These are phyloP conservation scores for Leccinum griseonigrum DNA, from an alignment of 1,284 basidiomycete genomes.

Conservation along the genomic window DNA sequence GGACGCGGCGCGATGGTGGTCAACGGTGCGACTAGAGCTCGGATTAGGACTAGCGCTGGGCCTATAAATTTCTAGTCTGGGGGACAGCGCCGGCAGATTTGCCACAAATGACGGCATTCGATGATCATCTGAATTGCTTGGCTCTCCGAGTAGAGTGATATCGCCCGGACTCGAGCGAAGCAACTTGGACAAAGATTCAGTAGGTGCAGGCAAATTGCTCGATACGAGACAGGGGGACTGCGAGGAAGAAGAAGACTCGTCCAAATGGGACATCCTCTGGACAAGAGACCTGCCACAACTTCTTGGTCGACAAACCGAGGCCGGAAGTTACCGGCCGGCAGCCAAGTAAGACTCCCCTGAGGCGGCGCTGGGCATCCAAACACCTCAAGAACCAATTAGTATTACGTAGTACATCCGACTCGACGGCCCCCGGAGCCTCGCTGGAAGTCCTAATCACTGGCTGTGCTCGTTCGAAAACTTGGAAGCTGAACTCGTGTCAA, in stretches of 20 bases:
- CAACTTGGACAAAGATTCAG: background rate
- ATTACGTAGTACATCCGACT: background rate
- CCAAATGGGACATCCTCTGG: conserved; percentile 18
- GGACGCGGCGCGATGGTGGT: background rate
- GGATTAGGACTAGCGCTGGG: background rate
- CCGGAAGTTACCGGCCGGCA: background rate
- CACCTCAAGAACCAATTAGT: background rate
- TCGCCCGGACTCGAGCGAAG: conserved; percentile 5
- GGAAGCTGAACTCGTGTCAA: background rate
- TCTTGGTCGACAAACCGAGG: background rate
- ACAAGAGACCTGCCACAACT: background rate
- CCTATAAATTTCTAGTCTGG: background rate
- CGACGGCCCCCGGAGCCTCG: background rate
- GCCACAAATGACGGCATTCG: conserved; percentile 16
- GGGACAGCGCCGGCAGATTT: background rate
- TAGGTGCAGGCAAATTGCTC: conserved; percentile 6
- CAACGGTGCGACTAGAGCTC: background rate
- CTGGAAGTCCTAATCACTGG: background rate
- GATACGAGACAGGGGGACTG: conserved; percentile 10
- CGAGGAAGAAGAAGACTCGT: background rate
- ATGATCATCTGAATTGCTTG: conserved; percentile 13
- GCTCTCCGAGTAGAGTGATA: conserved; percentile 7
- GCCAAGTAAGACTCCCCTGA: background rate
- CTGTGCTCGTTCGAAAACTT: background rate
- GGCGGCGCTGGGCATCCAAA: too few relatives aligned